phyloP scores from a whole-genome alignment of 148 eudicot species.

The Vaccinium myrtillus region DNA sequence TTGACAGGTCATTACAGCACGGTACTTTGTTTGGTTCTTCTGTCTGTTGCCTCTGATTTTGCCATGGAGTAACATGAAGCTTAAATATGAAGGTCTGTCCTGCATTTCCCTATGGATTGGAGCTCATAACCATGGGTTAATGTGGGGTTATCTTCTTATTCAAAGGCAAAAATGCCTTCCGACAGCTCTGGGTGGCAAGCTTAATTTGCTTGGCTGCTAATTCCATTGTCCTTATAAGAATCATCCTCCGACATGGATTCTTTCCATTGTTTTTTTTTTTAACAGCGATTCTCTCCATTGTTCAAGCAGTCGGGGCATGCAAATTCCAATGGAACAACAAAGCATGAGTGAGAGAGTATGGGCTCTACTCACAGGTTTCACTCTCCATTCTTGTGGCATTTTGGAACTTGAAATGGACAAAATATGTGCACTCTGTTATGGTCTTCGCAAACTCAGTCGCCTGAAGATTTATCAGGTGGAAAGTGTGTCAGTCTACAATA shows the following conservation, averaged over 20 bases:
- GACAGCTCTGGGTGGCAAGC: slow-evolving; percentile 80
- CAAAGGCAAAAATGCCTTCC: slow-evolving; percentile 76
- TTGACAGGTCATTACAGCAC: slow-evolving; percentile 90
- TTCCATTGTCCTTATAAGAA: slow-evolving; percentile 45
- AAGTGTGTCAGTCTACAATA: neutral
- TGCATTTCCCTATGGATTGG: slow-evolving; percentile 70
- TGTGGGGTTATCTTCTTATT: slow-evolving; percentile 89
- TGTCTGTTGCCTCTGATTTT: slow-evolving; percentile 71
- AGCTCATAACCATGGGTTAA: slow-evolving; percentile 85
- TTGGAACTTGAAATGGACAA: neutral
- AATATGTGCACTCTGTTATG: too few relatives aligned
- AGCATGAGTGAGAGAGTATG: slow-evolving; percentile 35
- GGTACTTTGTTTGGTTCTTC: slow-evolving; percentile 92
- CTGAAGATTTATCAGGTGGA: neutral
- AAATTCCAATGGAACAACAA: slow-evolving; percentile 27
- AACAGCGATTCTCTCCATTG: slow-evolving; percentile 33
- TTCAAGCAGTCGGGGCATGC: slow-evolving; percentile 30
- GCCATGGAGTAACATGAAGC: slow-evolving; percentile 84
- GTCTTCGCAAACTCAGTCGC: neutral
- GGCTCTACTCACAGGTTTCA: neutral
- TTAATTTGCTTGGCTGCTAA: slow-evolving; percentile 76
- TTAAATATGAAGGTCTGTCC: slow-evolving; percentile 70
- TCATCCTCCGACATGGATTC: slow-evolving; percentile 49
- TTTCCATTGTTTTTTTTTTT: slow-evolving; percentile 13
- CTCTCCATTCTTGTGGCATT: slow-evolving; percentile 3